Conservation (phyloP, 257 asterid species). For the Dorcoceras hygrometricum region DNA sequence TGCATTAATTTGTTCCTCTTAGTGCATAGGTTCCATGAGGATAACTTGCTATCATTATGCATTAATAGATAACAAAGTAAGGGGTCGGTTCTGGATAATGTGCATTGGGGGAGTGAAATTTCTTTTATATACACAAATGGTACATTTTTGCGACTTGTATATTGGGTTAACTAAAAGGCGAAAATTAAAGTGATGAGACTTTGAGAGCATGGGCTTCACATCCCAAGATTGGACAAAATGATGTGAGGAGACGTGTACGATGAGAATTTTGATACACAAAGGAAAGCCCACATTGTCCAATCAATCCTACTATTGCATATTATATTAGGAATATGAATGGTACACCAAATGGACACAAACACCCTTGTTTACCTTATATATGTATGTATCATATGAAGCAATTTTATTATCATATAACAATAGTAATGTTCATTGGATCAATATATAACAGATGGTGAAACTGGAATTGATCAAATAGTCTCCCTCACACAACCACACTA, state of each 20-base stretch:
- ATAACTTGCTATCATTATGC: too few species aligned
- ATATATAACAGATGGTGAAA: not conserved
- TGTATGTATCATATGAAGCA: too few species aligned
- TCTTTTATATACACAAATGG: not conserved
- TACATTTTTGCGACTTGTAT: not conserved
- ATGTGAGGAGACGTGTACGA: constrained; percentile 54
- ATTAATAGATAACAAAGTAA: not conserved
- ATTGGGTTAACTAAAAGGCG: not conserved
- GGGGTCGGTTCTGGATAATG: not conserved
- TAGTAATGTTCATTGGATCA: not conserved
- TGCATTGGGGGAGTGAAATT: too few species aligned
- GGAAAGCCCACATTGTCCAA: constrained; percentile 1
- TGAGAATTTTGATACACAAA: constrained; percentile 19
- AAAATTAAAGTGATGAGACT: constrained; percentile 32
- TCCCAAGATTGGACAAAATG: constrained; percentile 26
- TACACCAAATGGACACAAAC: constrained; percentile 12
- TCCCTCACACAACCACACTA: not conserved
- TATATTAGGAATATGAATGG: not conserved
- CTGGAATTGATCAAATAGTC: constrained; percentile 15
- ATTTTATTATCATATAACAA: constrained; percentile 12
- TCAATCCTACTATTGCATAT: constrained; percentile 1
- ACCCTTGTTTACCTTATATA: not conserved
- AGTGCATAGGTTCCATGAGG: too few species aligned
- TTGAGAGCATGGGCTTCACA: constrained; percentile 45
- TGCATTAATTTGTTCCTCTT: too few species aligned